Evolutionary conservation across 179 eudicot genomes (phyloP).

Genomic region (Silene coronaria): DNA sequence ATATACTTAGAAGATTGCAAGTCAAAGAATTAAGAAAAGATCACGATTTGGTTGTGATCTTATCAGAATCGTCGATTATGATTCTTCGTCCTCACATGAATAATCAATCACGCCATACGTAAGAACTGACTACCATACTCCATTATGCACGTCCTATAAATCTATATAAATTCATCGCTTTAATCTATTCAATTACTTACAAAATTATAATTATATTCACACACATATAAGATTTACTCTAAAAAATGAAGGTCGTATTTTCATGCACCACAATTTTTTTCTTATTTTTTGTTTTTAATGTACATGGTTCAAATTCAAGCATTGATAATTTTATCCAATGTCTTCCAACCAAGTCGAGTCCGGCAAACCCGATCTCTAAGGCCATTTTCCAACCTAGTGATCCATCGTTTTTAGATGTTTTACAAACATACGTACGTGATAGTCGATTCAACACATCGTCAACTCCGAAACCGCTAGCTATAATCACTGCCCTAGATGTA

Average conservation of each 20-base stretch:
- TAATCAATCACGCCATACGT: too few relatives aligned
- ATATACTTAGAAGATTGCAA: too few relatives aligned
- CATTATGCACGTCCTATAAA: neutral
- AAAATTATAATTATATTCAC: neutral
- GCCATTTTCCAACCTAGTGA: conserved; percentile 16
- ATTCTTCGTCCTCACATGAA: too few relatives aligned
- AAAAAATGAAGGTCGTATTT: neutral
- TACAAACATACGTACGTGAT: conserved; percentile 11
- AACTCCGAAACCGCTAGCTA: conserved; percentile 13
- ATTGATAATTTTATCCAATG: conserved; percentile 20
- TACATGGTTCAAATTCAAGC: neutral
- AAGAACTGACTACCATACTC: too few relatives aligned
- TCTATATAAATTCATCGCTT: neutral
- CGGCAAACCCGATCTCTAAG: conserved; percentile 19
- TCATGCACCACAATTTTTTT: neutral
- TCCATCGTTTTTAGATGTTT: neutral
- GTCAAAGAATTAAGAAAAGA: too few relatives aligned
- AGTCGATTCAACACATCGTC: conserved; percentile 13
- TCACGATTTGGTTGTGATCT: too few relatives aligned
- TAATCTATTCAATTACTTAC: neutral
- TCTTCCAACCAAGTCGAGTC: conserved; percentile 13
- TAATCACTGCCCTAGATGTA: conserved; percentile 17
- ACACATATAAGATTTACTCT: neutral
- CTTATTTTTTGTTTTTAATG: neutral
- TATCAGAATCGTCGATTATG: too few relatives aligned